Conservation (phyloP, 345 rosid species). For the Lumnitzera littorea region DNA sequence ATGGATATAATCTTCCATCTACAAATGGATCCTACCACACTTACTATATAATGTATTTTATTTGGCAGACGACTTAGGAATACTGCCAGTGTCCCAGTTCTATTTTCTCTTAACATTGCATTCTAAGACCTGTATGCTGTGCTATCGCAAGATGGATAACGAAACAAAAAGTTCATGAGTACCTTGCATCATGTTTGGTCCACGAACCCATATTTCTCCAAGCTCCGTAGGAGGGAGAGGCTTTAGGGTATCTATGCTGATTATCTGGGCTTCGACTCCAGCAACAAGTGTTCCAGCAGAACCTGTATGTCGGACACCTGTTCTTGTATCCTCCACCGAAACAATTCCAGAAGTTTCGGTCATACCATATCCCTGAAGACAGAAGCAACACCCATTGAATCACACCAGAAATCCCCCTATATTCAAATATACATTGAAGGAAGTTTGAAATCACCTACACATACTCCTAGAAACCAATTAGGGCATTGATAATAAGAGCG, state of each 20-base stretch:
- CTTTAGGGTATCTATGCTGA: slow-evolving; percentile 49
- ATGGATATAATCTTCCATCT: too few relatives aligned
- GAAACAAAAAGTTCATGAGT: neutral
- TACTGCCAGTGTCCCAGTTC: neutral
- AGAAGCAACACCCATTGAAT: neutral
- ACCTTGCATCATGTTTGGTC: slow-evolving; percentile 94
- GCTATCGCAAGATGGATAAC: neutral
- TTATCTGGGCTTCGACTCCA: slow-evolving; percentile 66
- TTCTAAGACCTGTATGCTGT: neutral
- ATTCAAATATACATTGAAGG: too few relatives aligned
- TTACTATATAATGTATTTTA: too few relatives aligned
- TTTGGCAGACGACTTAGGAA: too few relatives aligned
- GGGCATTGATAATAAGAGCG: too few relatives aligned
- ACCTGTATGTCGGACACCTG: slow-evolving; percentile 45
- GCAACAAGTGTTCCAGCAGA: slow-evolving; percentile 67
- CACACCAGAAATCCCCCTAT: too few relatives aligned
- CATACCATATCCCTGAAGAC: slow-evolving; percentile 85
- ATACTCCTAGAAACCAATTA: too few relatives aligned
- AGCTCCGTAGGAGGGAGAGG: slow-evolving; percentile 68
- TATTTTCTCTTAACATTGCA: neutral
- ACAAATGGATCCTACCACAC: too few relatives aligned
- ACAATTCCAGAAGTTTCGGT: slow-evolving; percentile 71
- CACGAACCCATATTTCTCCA: slow-evolving; percentile 90
- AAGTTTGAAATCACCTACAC: too few relatives aligned
- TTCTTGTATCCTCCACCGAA: slow-evolving; percentile 45